Percentiles rank a stretch among this genome's conserved stretches.
phyloP scores from a whole-genome alignment of 129 eudicot genomes.

The Erigeron canadensis region DNA sequence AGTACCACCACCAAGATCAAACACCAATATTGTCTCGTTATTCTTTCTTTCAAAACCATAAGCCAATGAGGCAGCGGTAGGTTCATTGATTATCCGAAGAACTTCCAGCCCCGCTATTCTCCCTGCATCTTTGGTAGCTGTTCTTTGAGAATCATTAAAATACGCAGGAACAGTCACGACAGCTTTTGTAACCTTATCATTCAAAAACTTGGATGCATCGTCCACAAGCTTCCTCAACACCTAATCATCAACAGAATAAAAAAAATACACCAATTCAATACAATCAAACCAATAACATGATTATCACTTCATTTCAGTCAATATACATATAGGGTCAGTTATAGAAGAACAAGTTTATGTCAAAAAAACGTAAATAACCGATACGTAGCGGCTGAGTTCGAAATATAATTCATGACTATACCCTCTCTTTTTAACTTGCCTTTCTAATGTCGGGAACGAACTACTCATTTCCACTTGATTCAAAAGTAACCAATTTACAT shows the following conservation, averaged over 20 bases:
- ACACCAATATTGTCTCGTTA: constrained; percentile 89
- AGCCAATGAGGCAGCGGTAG: constrained; percentile 96
- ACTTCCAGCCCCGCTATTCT: constrained; percentile 96
- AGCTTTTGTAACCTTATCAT: constrained; percentile 87
- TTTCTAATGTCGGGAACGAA: too few relatives aligned
- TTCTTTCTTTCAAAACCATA: constrained; percentile 96
- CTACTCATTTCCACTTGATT: too few relatives aligned
- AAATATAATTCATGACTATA: too few relatives aligned
- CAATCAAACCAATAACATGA: not conserved
- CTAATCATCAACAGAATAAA: constrained; percentile 28
- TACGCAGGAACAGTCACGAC: constrained; percentile 98
- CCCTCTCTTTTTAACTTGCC: too few relatives aligned
- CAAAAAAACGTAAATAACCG: too few relatives aligned
- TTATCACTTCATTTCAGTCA: not conserved
- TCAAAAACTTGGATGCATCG: constrained; percentile 90
- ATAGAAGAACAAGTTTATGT: too few relatives aligned
- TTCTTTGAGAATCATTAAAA: constrained; percentile 96
- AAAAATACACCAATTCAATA: not conserved
- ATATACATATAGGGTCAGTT: too few relatives aligned
- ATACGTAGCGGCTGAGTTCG: too few relatives aligned
- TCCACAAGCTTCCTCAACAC: constrained; percentile 98
- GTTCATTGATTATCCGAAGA: constrained; percentile 90
- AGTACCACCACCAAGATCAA: constrained; percentile 99
- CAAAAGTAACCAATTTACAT: too few relatives aligned
- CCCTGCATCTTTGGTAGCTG: constrained; percentile 97